A percentile compares a stretch with the other conserved stretches of the same genome.
These are phyloP conservation scores for Typha latifolia DNA, from an alignment of 176 grass and related monocot genomes.

Conservation along the genomic window DNA sequence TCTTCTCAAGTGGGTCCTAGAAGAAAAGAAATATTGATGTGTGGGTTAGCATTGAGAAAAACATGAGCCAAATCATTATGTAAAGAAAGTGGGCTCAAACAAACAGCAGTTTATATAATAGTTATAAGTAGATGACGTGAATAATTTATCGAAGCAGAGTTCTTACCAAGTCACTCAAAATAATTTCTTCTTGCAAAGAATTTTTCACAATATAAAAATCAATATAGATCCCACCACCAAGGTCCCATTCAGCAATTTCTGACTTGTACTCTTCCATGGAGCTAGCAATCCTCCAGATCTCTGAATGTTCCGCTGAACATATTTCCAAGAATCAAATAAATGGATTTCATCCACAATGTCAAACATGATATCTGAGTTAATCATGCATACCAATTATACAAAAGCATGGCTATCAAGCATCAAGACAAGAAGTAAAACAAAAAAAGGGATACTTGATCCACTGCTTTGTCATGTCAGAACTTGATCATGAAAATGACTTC, in stretches of 20 bases:
- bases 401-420: no score
- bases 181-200: slow-evolving; percentile 55
- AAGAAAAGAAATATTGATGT: slow-evolving; percentile 18
- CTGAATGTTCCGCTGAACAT: slow-evolving; percentile 51
- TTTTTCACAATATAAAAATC: slow-evolving; percentile 61
- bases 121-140: neutral
- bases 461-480: no score
- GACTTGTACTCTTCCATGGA: slow-evolving; percentile 70
- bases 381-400: no score
- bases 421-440: no score
- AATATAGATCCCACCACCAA: slow-evolving; percentile 81
- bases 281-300: slow-evolving; percentile 74
- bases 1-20: slow-evolving; percentile 65
- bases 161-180: slow-evolving; percentile 56
- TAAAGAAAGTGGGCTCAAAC: neutral
- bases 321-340: neutral
- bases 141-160: neutral
- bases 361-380: no score
- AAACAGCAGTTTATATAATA: neutral
- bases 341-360: no score
- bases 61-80: slow-evolving; percentile 8
- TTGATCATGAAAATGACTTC: no score
- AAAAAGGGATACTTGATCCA: no score
- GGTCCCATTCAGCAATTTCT: slow-evolving; percentile 89
- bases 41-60: neutral